phyloP scores from a whole-genome alignment of 2,329 filamentous ascomycete species.

The Colletotrichum sp. region DNA sequence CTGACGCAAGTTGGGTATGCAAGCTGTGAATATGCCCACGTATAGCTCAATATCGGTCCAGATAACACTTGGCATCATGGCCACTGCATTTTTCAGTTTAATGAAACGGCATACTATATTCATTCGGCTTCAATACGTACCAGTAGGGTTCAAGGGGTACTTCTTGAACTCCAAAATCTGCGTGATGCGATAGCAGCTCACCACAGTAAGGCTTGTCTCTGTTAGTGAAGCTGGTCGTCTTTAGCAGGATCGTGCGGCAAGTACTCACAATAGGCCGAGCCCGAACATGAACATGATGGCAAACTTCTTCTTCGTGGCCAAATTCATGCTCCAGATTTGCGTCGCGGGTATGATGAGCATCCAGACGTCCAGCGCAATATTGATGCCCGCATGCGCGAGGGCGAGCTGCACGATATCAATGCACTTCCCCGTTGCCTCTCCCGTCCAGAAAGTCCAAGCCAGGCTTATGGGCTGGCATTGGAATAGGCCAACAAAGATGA shows the following conservation, averaged over 20 bases:
- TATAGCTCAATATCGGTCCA: slow-evolving; percentile 11
- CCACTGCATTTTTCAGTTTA: neutral
- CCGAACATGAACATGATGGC: slow-evolving; percentile 4
- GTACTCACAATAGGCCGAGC: slow-evolving; percentile 9
- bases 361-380: slow-evolving; percentile 7
- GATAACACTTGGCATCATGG: slow-evolving; percentile 3
- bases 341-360: neutral
- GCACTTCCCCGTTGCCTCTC: neutral
- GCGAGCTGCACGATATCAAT: neutral
- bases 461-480: slow-evolving; percentile 1
- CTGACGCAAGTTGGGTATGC: slow-evolving; percentile 14
- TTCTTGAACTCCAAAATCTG: neutral
- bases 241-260: too few relatives aligned
- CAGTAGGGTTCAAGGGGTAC: neutral
- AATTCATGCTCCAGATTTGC: slow-evolving; percentile 3
- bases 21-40: slow-evolving; percentile 2
- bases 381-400: neutral
- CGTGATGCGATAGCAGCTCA: neutral
- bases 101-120: neutral
- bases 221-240: neutral
- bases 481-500: neutral
- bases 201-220: neutral
- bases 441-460: slow-evolving; percentile 5
- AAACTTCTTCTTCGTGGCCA: slow-evolving; percentile 3
- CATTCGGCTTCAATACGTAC: neutral